Evolutionary conservation across 306 rosid genomes (phyloP).

Genomic region (Sechiopsis laciniata): DNA sequence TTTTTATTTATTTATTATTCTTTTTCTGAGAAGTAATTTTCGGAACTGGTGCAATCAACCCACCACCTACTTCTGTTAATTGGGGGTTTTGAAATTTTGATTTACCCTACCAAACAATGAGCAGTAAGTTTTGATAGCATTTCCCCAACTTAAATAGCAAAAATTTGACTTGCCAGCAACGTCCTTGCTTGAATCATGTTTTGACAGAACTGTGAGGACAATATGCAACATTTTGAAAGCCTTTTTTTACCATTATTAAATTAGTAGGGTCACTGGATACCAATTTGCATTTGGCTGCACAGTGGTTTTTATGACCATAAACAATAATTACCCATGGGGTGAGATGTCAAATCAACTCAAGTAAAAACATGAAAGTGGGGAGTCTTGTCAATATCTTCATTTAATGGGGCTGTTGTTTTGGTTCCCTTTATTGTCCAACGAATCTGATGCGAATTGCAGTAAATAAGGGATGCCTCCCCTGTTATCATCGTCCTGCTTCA

Average conservation of each 20-base stretch:
- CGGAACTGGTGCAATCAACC: not conserved
- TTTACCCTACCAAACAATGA: not conserved
- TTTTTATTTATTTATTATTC: not conserved
- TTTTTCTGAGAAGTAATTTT: not conserved
- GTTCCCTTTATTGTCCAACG: constrained; percentile 27
- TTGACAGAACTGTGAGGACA: constrained; percentile 23
- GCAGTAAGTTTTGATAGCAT: constrained; percentile 11
- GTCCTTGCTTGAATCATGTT: constrained; percentile 32
- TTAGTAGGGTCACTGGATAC: constrained; percentile 46
- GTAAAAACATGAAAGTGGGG: constrained; percentile 36
- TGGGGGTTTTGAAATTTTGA: not conserved
- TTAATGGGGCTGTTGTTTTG: constrained; percentile 33
- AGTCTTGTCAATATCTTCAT: constrained; percentile 53
- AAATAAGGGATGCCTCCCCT: constrained; percentile 23
- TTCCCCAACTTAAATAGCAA: constrained; percentile 31
- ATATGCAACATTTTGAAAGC: constrained; percentile 21
- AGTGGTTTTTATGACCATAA: constrained; percentile 34
- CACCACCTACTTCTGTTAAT: not conserved
- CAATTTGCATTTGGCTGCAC: constrained; percentile 38
- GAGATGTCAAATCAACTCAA: constrained; percentile 52
- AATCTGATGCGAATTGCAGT: constrained; percentile 30
- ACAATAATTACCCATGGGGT: constrained; percentile 33
- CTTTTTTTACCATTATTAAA: constrained; percentile 35
- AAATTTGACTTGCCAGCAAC: constrained; percentile 37
- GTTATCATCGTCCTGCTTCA: constrained; percentile 19